Conservation (phyloP, 495 filamentous ascomycete genomes). For the Talaromyces thailandensis region DNA sequence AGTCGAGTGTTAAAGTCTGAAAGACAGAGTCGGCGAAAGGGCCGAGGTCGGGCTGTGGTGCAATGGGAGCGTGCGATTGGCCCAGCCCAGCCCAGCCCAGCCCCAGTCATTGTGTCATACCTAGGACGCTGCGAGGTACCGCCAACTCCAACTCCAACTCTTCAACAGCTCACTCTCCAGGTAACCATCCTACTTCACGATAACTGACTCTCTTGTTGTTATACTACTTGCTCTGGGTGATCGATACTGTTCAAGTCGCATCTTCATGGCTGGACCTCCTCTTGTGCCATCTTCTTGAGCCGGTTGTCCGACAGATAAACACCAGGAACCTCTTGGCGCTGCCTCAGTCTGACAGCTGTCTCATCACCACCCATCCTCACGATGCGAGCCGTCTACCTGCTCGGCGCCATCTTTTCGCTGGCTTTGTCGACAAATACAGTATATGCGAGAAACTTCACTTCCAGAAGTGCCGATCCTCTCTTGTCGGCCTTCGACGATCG, state of each 20-base stretch:
- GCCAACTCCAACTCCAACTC: background rate
- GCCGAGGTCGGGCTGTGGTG: background rate
- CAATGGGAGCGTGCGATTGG: background rate
- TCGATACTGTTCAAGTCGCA: background rate
- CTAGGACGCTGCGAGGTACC: background rate
- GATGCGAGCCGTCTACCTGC: conserved; percentile 3
- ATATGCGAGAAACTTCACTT: background rate
- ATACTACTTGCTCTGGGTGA: background rate
- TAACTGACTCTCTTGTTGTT: background rate
- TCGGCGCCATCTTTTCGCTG: background rate
- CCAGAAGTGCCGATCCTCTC: conserved; percentile 13
- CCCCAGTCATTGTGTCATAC: conserved; percentile 1
- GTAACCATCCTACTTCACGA: background rate
- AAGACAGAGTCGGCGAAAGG: background rate
- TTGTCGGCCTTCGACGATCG: conserved; percentile 49
- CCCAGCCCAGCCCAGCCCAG: background rate
- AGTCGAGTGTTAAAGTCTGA: too few relatives aligned
- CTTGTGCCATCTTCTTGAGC: background rate
- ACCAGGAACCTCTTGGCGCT: background rate
- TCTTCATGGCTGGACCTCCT: conserved; percentile 16
- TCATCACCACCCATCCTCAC: background rate
- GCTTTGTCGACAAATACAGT: background rate
- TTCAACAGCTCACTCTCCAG: background rate
- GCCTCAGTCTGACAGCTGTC: background rate
- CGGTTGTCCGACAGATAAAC: background rate